Base-by-base conservation (phyloP, 2,329 filamentous ascomycete genomes). In the Stylonectria norvegica region DNA sequence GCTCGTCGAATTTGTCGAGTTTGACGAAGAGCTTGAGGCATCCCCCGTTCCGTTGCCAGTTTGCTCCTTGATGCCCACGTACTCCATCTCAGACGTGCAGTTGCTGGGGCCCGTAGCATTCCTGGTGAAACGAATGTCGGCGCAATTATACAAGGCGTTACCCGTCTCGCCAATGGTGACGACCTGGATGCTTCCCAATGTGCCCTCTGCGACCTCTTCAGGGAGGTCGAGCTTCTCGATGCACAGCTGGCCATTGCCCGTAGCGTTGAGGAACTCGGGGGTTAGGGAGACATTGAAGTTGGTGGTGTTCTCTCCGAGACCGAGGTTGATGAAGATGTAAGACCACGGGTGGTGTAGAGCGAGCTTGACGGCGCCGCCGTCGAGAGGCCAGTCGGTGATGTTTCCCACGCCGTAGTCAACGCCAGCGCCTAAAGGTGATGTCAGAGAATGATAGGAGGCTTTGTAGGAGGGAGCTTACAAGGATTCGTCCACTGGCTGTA, bases 221-320 rank as follows among this genome's bases (percentile, higher is more conserved):
- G 80, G 79, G 4, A 85, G 62, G 20, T 64, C 59, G 11, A 89
- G 65, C 46, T 71, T 63, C 7, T 79, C 75, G 10, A 89, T 54
- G 64, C 85, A 90, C 56, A 89, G 80, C 33, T 73, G 71, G 33
- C 85, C 82, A 14, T 76, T 66, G 63, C 57, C 85, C 62, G 66
- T 80, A 57, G 62, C 77, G 68, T 71, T 81, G 64, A 69, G 78
- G 65, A 70, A 77, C 65, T 69, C 51, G 3, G 77, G 78, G 2
- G 79, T 75, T 19, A 89, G 70, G 22, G 81, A 77, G 62, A 83
- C 73, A 70, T 85, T 88, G 73, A 83, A 89, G 62, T 78, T 79
- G 55, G 71, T 72, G 16, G 75, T 58, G 59, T 74, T 73, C 31
- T 57, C 57, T 57, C 71, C 70, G 29, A 76, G 59, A 33, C 72